These are phyloP conservation scores for Citropsis articulata DNA, from an alignment of 345 rosid species.

Conservation along the genomic window DNA sequence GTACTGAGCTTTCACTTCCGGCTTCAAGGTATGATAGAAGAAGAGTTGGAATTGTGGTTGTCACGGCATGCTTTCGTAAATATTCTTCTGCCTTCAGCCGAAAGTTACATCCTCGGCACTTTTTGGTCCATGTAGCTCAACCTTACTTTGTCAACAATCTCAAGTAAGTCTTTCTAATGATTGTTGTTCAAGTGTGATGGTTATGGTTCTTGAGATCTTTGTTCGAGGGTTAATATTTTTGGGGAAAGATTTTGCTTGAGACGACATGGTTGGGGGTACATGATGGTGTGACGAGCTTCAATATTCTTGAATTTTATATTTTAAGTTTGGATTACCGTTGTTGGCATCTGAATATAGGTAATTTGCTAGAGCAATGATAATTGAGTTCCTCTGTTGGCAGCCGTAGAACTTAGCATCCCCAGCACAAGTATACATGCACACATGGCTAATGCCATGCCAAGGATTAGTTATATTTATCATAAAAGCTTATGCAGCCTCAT, in stretches of 20 bases:
- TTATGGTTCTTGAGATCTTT: not conserved
- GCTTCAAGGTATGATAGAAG: conserved; percentile 26
- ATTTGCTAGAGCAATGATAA: not conserved
- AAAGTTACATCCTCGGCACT: conserved; percentile 32
- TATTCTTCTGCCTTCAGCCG: conserved; percentile 32
- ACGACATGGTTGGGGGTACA: not conserved
- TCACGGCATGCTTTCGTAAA: conserved; percentile 21
- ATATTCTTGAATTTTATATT: not conserved
- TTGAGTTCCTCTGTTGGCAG: conserved; percentile 3
- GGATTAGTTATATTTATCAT: not conserved
- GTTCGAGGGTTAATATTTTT: not conserved
- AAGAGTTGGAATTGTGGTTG: conserved; percentile 21
- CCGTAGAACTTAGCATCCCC: not conserved
- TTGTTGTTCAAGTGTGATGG: not conserved
- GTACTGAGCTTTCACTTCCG: conserved; percentile 13
- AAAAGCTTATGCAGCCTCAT: not conserved
- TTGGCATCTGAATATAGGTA: not conserved
- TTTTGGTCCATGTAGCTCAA: conserved; percentile 28
- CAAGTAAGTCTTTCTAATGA: conserved; percentile 27
- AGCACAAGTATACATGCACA: not conserved
- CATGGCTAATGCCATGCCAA: not conserved
- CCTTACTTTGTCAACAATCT: conserved; percentile 31
- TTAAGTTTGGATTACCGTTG: not conserved
- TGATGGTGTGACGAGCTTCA: not conserved
- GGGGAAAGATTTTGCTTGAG: not conserved